phyloP scores from a whole-genome alignment of 768 basidiomycete genomes.

The Russula brevipes region DNA sequence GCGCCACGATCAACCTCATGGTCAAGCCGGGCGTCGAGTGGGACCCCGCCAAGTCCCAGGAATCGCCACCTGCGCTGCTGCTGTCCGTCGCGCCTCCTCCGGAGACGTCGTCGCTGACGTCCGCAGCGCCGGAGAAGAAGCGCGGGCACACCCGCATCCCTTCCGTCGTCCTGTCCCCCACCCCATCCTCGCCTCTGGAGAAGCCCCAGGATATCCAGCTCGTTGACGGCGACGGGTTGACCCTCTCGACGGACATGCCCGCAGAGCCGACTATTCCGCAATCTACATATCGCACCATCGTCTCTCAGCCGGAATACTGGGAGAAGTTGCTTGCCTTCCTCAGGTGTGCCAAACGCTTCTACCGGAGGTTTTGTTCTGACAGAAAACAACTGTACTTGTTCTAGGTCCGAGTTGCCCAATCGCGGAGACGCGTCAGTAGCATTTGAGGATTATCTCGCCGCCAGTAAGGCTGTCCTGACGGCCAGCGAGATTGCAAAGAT shows the following conservation, averaged over 20 bases:
- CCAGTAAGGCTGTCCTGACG: conserved; percentile 73
- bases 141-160: conserved; percentile 63
- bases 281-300: conserved; percentile 50
- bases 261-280: conserved; percentile 29
- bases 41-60: conserved; percentile 45
- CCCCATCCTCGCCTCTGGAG: conserved; percentile 48
- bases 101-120: conserved; percentile 8
- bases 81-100: conserved; percentile 5
- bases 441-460: conserved; percentile 84
- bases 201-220: conserved; percentile 59
- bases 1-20: conserved; percentile 80
- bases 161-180: conserved; percentile 72
- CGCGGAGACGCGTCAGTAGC: conserved; percentile 61
- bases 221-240: conserved; percentile 55
- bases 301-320: conserved; percentile 84
- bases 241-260: conserved; percentile 34
- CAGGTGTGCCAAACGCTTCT: conserved; percentile 37
- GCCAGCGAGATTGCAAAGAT: conserved; percentile 89
- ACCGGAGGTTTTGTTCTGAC: neutral
- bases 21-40: conserved; percentile 71
- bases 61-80: conserved; percentile 26
- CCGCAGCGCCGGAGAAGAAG: conserved; percentile 29
- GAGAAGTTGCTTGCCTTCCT: conserved; percentile 59
- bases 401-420: conserved; percentile 56
- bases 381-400: neutral